Percentiles rank a stretch among this genome's conserved stretches.
Evolutionary conservation across 768 basidiomycete species (phyloP).

Genomic region (Tylopilus subfusipes): DNA sequence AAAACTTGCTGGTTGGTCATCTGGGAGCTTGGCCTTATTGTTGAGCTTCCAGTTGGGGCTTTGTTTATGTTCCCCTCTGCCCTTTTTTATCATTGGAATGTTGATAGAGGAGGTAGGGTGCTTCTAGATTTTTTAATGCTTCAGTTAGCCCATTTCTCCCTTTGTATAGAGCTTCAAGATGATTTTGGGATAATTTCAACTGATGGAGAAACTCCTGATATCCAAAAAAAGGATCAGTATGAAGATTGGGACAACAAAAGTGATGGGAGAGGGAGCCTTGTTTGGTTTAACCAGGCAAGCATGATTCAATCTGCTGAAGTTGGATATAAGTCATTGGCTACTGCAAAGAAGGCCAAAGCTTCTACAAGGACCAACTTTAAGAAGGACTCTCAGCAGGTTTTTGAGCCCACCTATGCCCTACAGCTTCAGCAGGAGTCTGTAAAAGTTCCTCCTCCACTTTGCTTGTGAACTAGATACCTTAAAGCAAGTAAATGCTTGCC

Average conservation of each 20-base stretch:
- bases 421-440: no score
- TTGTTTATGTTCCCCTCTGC: neutral
- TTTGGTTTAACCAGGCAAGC: neutral
- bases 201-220: neutral
- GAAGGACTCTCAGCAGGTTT: neutral
- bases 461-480: no score
- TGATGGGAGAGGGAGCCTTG: neutral
- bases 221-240: neutral
- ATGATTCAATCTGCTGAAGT: neutral
- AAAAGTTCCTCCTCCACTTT: no score
- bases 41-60: neutral
- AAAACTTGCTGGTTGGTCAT: neutral
- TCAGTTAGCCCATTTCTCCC: neutral
- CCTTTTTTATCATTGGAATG: neutral
- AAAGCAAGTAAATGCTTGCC: no score
- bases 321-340: neutral
- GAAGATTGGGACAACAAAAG: neutral
- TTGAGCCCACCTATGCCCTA: no score
- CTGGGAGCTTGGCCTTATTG: neutral
- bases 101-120: neutral
- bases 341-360: no score
- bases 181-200: neutral
- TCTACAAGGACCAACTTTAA: no score
- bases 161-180: neutral
- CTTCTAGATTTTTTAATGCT: neutral